phyloP scores from a whole-genome alignment of 768 basidiomycete species.

The Chlorophyllum brunneum region DNA sequence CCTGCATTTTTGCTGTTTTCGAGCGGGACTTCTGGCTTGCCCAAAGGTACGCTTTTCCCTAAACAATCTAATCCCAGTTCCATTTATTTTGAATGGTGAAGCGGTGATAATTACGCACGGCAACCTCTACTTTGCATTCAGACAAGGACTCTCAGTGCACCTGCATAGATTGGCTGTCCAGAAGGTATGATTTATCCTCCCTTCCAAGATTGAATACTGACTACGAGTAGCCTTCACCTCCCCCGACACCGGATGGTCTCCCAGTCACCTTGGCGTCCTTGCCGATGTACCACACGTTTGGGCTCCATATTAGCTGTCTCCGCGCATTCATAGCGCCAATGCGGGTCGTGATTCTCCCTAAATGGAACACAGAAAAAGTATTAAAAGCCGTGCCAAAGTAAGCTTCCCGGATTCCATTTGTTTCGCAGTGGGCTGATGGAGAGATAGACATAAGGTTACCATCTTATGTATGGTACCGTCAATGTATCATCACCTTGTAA shows the following conservation, averaged over 20 bases:
- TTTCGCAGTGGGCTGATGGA: background rate
- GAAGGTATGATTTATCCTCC: conserved; percentile 23
- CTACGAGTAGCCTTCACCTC: conserved; percentile 29
- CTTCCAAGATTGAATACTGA: background rate
- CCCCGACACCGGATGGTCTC: conserved; percentile 37
- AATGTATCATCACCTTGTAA: conserved; percentile 57
- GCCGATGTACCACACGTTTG: conserved; percentile 67
- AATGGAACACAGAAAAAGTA: conserved; percentile 52
- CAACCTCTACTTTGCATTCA: conserved; percentile 45
- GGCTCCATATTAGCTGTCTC: conserved; percentile 47
- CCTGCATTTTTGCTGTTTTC: conserved; percentile 71
- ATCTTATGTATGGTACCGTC: conserved; percentile 54
- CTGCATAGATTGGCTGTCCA: conserved; percentile 24
- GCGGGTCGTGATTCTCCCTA: conserved; percentile 50
- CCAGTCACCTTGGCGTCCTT: conserved; percentile 53
- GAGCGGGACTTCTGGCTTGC: conserved; percentile 71
- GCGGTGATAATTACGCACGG: conserved; percentile 72
- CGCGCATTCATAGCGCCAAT: conserved; percentile 38
- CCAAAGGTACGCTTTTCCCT: conserved; percentile 48
- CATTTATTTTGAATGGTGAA: conserved; percentile 19
- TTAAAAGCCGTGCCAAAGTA: conserved; percentile 57
- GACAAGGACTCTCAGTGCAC: conserved; percentile 30
- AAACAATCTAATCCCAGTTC: background rate
- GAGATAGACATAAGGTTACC: conserved; percentile 49
- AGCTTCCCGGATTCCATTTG: conserved; percentile 8